These are phyloP conservation scores for Chrysoporthe deuterocubensis DNA, from an alignment of 2,329 filamentous ascomycete genomes.

Conservation along the genomic window DNA sequence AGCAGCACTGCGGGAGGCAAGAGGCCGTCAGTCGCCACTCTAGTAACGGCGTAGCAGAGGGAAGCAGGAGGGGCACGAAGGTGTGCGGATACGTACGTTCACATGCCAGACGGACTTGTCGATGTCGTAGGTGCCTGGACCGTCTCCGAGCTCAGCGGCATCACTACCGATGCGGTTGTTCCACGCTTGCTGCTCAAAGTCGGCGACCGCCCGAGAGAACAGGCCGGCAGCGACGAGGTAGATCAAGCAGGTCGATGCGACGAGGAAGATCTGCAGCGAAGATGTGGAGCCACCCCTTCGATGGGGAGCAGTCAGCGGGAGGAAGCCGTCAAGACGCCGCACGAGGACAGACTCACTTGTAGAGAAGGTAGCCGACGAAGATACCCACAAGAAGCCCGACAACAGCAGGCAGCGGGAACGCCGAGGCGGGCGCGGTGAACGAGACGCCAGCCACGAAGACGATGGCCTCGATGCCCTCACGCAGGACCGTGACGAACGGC, in stretches of 20 bases:
- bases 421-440: slow-evolving; percentile 67
- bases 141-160: slow-evolving; percentile 63
- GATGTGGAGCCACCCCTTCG: slow-evolving; percentile 64
- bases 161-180: slow-evolving; percentile 51
- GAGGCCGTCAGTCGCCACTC: slow-evolving; percentile 22
- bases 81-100: slow-evolving; percentile 49
- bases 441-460: slow-evolving; percentile 81
- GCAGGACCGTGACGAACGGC: slow-evolving; percentile 76
- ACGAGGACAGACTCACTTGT: slow-evolving; percentile 58
- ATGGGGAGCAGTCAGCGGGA: no score
- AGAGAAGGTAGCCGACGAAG: slow-evolving; percentile 70
- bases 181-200: slow-evolving; percentile 73
- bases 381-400: slow-evolving; percentile 66
- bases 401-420: slow-evolving; percentile 73
- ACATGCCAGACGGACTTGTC: slow-evolving; percentile 70
- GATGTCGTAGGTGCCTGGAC: slow-evolving; percentile 71
- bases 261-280: slow-evolving; percentile 76
- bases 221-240: slow-evolving; percentile 85
- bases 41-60: slow-evolving; percentile 11
- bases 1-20: slow-evolving; percentile 62
- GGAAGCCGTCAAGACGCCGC: neutral
- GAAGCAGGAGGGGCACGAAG: slow-evolving; percentile 18
- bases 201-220: slow-evolving; percentile 78
- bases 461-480: slow-evolving; percentile 78
- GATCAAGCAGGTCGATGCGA: slow-evolving; percentile 78